Evolutionary conservation across 768 basidiomycete genomes (phyloP).

Genomic region (Boletus vermiculosoides): DNA sequence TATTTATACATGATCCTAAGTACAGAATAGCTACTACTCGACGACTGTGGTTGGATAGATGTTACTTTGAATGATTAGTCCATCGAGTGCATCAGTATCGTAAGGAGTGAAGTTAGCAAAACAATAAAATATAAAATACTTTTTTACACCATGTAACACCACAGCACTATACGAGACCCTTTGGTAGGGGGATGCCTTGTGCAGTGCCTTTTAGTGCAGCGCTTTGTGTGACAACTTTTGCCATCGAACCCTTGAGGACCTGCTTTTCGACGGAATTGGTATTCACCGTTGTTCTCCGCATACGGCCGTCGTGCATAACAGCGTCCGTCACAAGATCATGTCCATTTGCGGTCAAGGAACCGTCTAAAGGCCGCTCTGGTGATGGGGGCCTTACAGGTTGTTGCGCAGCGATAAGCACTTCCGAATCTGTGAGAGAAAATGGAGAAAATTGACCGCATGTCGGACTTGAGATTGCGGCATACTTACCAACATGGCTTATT

Average conservation of each 20-base stretch:
- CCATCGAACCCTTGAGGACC: constrained; percentile 54
- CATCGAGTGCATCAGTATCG: constrained; percentile 12
- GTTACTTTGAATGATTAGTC: background rate
- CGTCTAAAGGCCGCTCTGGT: constrained; percentile 27
- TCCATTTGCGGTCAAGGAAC: constrained; percentile 32
- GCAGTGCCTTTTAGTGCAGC: constrained; percentile 12
- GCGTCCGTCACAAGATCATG: constrained; percentile 40
- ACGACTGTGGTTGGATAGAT: constrained; percentile 12
- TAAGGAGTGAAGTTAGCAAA: constrained; percentile 10
- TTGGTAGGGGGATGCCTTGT: constrained; percentile 14
- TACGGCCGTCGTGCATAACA: constrained; percentile 39
- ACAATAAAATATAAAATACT: constrained; percentile 15
- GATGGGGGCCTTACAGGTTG: constrained; percentile 17
- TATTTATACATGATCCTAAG: constrained; percentile 17
- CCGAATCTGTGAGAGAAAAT: constrained; percentile 18
- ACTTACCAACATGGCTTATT: constrained; percentile 53
- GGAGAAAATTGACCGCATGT: constrained; percentile 6
- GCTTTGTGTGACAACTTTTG: constrained; percentile 44
- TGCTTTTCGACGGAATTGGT: constrained; percentile 46
- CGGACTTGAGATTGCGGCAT: constrained; percentile 2
- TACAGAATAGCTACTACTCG: constrained; percentile 10
- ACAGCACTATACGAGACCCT: constrained; percentile 4
- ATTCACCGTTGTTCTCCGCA: constrained; percentile 40
- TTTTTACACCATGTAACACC: constrained; percentile 5
- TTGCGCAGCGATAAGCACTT: constrained; percentile 20